These are phyloP conservation scores for Bruguiera hainesii DNA, from an alignment of 441 rosid genomes.

Conservation along the genomic window DNA sequence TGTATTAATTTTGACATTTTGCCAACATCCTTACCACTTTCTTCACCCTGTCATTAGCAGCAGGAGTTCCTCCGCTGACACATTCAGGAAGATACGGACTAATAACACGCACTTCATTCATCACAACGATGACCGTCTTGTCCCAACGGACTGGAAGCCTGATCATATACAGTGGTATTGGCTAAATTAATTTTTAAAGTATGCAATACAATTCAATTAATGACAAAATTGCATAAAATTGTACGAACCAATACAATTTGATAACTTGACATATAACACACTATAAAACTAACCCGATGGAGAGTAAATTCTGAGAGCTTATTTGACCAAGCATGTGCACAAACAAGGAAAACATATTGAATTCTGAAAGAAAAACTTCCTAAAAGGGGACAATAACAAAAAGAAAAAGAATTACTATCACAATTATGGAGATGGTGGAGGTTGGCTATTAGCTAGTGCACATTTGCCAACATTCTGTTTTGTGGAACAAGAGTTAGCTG, in stretches of 20 bases:
- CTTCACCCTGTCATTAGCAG: slow-evolving; percentile 92
- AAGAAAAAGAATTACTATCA: too few species aligned
- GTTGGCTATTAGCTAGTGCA: too few species aligned
- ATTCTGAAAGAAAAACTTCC: too few species aligned
- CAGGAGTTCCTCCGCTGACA: slow-evolving; percentile 85
- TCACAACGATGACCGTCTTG: slow-evolving; percentile 76
- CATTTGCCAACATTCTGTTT: too few species aligned
- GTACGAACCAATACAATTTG: neutral
- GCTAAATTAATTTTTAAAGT: neutral
- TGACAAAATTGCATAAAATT: neutral
- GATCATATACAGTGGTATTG: slow-evolving; percentile 19
- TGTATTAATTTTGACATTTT: slow-evolving; percentile 4
- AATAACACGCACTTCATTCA: slow-evolving; percentile 85
- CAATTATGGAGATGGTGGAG: too few species aligned
- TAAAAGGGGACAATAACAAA: too few species aligned
- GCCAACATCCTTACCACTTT: slow-evolving; percentile 73
- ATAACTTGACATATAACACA: neutral
- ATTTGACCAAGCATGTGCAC: too few species aligned
- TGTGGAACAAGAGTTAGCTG: too few species aligned
- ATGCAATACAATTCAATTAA: neutral
- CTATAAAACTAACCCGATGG: too few species aligned
- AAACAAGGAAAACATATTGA: too few species aligned
- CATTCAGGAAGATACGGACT: slow-evolving; percentile 83
- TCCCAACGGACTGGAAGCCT: slow-evolving; percentile 99
- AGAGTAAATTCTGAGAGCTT: too few species aligned